Percentiles rank a stretch among this genome's conserved stretches.
Evolutionary conservation across 2,329 filamentous ascomycete species (phyloP).

Genomic region (Teratosphaeria epicoccoides): DNA sequence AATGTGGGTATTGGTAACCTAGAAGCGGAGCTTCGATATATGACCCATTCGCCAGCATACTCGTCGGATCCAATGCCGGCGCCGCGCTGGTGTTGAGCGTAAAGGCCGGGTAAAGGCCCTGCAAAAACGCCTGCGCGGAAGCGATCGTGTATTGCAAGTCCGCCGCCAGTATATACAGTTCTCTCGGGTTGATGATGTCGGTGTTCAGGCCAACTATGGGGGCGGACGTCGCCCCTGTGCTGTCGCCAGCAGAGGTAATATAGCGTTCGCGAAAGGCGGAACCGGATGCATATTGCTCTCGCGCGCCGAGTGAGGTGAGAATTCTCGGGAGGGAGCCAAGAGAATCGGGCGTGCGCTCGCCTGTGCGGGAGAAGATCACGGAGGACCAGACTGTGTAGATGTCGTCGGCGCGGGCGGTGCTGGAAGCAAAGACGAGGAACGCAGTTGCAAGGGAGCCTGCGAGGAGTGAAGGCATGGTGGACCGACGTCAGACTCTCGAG

Average conservation of each 20-base stretch:
- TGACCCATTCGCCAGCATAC: slow-evolving; percentile 38
- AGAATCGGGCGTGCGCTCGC: slow-evolving; percentile 43
- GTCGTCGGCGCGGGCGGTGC: slow-evolving; percentile 11
- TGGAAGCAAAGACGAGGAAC: slow-evolving; percentile 10
- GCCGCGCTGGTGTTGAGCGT: slow-evolving; percentile 21
- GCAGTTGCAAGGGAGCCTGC: slow-evolving; percentile 10
- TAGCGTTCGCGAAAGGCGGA: slow-evolving; percentile 44
- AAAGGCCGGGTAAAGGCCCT: slow-evolving; percentile 47
- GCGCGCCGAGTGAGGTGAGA: slow-evolving; percentile 46
- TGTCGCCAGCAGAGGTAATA: slow-evolving; percentile 24
- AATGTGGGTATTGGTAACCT: slow-evolving; percentile 48
- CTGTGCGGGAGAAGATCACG: slow-evolving; percentile 44
- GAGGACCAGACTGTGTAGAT: slow-evolving; percentile 34
- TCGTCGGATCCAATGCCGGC: slow-evolving; percentile 27
- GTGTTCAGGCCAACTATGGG: slow-evolving; percentile 37
- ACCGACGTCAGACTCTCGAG: too few relatives aligned
- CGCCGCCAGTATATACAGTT: slow-evolving; percentile 39
- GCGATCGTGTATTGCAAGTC: slow-evolving; percentile 39
- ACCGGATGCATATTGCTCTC: slow-evolving; percentile 41
- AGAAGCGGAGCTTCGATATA: slow-evolving; percentile 38
- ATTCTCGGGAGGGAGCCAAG: slow-evolving; percentile 24
- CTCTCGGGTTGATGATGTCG: slow-evolving; percentile 33
- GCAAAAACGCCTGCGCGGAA: slow-evolving; percentile 51
- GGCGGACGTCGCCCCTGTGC: slow-evolving; percentile 17
- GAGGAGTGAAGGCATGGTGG: slow-evolving; percentile 14